phyloP scores from a whole-genome alignment of 2,329 filamentous ascomycete genomes.

The Exophiala dermatitidis region DNA sequence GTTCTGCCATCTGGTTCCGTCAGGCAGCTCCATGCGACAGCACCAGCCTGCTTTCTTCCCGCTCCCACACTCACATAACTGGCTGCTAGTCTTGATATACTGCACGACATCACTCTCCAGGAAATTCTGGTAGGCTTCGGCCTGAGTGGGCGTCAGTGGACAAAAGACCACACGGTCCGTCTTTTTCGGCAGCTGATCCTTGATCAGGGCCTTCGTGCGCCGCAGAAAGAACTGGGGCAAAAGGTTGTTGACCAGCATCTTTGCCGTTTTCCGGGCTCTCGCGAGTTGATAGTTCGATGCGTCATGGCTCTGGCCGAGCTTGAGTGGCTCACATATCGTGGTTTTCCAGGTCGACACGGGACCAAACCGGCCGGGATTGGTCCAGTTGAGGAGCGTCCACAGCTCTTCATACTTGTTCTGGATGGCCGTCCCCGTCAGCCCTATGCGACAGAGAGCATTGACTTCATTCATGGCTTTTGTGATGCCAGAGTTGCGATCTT shows the following conservation, averaged over 20 bases:
- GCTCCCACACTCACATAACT: conserved; percentile 63
- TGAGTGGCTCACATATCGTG: conserved; percentile 70
- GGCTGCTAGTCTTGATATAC: conserved; percentile 59
- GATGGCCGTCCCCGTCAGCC: conserved; percentile 89
- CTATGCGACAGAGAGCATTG: conserved; percentile 86
- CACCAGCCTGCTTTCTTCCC: conserved; percentile 73
- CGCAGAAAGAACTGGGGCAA: conserved; percentile 85
- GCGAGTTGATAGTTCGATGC: conserved; percentile 78
- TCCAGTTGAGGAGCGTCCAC: conserved; percentile 95
- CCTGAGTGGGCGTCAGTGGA: conserved; percentile 73
- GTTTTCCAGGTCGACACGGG: conserved; percentile 68
- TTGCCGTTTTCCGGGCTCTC: conserved; percentile 70
- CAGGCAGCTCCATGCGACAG: conserved; percentile 55
- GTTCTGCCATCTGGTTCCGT: conserved; percentile 60
- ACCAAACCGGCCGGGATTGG: conserved; percentile 69
- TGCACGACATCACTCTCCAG: conserved; percentile 64
- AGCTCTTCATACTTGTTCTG: conserved; percentile 97
- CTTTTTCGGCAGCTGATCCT: conserved; percentile 88
- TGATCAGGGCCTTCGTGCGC: conserved; percentile 87
- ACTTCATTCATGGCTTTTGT: conserved; percentile 83
- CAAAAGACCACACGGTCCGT: conserved; percentile 93
- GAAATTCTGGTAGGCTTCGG: conserved; percentile 74
- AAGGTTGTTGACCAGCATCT: conserved; percentile 77
- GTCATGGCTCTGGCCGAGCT: conserved; percentile 84
- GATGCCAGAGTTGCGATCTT: conserved; percentile 67